Evolutionary conservation across 306 rosid species (phyloP).

Genomic region (Vigna mungo): DNA sequence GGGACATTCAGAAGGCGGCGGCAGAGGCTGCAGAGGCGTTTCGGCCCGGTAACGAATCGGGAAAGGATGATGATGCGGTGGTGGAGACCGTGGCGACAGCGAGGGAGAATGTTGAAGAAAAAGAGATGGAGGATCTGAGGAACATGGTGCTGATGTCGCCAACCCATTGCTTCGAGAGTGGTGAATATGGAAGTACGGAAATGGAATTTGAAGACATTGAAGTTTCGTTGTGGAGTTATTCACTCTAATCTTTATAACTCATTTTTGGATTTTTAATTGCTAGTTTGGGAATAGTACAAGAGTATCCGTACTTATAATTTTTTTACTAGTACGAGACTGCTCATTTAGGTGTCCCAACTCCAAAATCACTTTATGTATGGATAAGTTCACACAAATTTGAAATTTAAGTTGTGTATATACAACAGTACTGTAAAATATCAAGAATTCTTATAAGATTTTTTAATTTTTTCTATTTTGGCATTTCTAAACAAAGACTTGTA

Average conservation of each 20-base stretch:
- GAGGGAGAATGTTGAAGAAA: constrained; percentile 51
- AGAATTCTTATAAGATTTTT: not conserved
- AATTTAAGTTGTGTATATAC: no score
- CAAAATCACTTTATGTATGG: no score
- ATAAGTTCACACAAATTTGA: no score
- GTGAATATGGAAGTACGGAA: constrained; percentile 48
- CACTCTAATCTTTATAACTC: constrained; percentile 40
- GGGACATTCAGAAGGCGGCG: constrained; percentile 85
- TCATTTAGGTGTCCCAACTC: no score
- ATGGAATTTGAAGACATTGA: constrained; percentile 57
- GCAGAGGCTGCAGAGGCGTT: constrained; percentile 83
- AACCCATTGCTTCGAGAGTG: constrained; percentile 41
- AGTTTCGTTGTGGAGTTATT: constrained; percentile 74
- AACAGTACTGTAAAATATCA: no score
- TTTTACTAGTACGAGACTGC: constrained; percentile 29
- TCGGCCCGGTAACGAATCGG: constrained; percentile 50
- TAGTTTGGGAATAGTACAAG: not conserved
- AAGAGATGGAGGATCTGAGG: constrained; percentile 51
- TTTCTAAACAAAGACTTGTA: not conserved
- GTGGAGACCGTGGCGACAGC: not conserved
- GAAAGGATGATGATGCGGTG: not conserved
- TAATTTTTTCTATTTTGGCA: not conserved
- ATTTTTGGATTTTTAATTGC: not conserved
- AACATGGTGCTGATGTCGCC: constrained; percentile 75
- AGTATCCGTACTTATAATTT: constrained; percentile 22